Base-by-base conservation (phyloP, 805 yeast genomes). In the Zygosaccharomyces gambellarensis region DNA sequence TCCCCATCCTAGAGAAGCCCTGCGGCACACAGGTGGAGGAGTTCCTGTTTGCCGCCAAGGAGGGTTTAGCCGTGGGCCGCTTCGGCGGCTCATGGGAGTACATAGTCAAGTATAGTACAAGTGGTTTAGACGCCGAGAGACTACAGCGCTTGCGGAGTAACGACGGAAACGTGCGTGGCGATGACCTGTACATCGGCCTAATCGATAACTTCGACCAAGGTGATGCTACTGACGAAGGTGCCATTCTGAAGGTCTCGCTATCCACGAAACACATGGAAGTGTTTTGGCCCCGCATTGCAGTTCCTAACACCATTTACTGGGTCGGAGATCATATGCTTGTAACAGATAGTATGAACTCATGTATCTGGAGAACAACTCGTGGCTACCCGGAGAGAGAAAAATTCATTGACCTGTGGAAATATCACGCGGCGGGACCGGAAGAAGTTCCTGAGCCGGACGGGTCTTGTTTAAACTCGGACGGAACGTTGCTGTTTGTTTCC, bases 161-260 rank as follows among this genome's bases (percentile, higher is more conserved):
- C 60, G 97, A 90, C 63, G 96, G 97, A 0, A 77, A 80, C 41
- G 78, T 89, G 36, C 90, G 87, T 51, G 96, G 96, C 0, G 57
- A 56, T 7, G 76, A 83, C 53, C 76, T 89, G 45, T 84, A 87
- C 78, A 80, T 87, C 44, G 96, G 97, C 1, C 74, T 90, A 19
- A 90, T 90, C 95, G 74, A 74, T 21, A 81, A 80, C 50, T 80
- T 79, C 56, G 73, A 71, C 12, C 61, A 66, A 23, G 48, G 46
- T 0, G 55, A 45, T 17, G 49, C 56, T 12, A 67, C 71, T 1
- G 78, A 78, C 25, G 58, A 62, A 47, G 97, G 96, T 1, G 73
- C 72, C 43, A 60, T 83, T 41, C 73, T 77, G 58, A 70, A 74
- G 38, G 69, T 74, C 46, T 68, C 71, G 36, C 59, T 72, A 12